Base-by-base conservation (phyloP, 2,329 filamentous ascomycete genomes). In the Aspergillus fructus region DNA sequence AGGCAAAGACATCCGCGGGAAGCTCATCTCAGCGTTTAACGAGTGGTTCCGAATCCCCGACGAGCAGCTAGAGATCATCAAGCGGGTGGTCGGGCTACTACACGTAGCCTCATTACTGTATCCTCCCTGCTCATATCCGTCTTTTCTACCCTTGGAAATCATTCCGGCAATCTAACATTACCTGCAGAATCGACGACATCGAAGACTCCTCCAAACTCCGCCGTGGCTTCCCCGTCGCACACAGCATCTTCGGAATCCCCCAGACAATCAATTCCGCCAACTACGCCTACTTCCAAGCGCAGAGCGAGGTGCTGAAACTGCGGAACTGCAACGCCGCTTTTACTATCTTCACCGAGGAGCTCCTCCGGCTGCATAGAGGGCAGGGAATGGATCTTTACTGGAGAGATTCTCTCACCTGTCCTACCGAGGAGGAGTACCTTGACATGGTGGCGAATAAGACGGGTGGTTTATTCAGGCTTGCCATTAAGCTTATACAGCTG, bases 11-110 rank as follows among this genome's bases (percentile, higher is more conserved):
- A 68, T 79, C 27, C 72, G 77, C 17, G 64, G 69, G 2, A 71
- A 75, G 56, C 60, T 79, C 41, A 77, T 79, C 59, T 64, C 72
- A n/a, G 75, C 76, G 1, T 77, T 79, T 55, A 74, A 79, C 53
- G 68, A 69, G 17, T 78, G 76, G 71, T 66, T 79, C 12, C 66
- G 73, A n/a, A 74, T 79, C 23, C 76, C 77, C 1, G 59, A 67
- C 9, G 64, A 66, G 6, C 75, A 74, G 19, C 55, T 78, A 17
- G 67, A 64, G 5, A 68, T 76, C 49, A 78, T 79, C 56, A 74
- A 69, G 2, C 69, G 70, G 21, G 71, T 78, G 1, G 68, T 78
- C 17, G 71, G 66, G 5, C 74, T 78, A 69, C 65, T 79, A 6
- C 77, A 79, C 59, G 77, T 30, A 30, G 27, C 27, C 9, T 30